Conservation (phyloP, 1,284 basidiomycete genomes). For the Tylopilus sp. region DNA sequence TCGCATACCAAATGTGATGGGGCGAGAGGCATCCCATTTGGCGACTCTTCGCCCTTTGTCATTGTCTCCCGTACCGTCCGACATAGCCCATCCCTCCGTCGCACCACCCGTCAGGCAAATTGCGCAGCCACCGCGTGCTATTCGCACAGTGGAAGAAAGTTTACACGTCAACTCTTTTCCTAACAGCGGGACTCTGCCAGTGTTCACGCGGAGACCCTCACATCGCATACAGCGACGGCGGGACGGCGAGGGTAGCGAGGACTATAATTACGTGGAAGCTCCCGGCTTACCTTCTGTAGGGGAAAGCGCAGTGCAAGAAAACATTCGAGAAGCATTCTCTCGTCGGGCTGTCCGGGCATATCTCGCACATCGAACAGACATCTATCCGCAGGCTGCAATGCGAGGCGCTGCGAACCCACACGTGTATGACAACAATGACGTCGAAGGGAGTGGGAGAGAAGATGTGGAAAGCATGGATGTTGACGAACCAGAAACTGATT, state of each 20-base stretch:
- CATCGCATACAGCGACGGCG: slow-evolving; percentile 27
- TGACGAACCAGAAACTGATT: slow-evolving; percentile 44
- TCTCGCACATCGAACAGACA: slow-evolving; percentile 25
- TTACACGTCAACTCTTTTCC: slow-evolving; percentile 43
- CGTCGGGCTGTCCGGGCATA: slow-evolving; percentile 43
- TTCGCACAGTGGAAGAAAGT: slow-evolving; percentile 53
- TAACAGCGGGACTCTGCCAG: slow-evolving; percentile 9
- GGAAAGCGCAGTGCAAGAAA: slow-evolving; percentile 56
- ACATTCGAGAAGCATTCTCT: slow-evolving; percentile 54
- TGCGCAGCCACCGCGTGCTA: slow-evolving; percentile 35
- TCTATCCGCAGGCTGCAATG: slow-evolving; percentile 18
- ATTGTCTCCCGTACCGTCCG: slow-evolving; percentile 14
- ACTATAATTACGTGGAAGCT: slow-evolving; percentile 38
- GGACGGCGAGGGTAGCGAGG: slow-evolving; percentile 35
- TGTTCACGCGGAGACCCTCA: slow-evolving; percentile 17
- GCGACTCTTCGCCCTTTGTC: slow-evolving; percentile 18
- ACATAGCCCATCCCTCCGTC: slow-evolving; percentile 8
- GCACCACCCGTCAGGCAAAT: slow-evolving; percentile 13
- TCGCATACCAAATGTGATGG: slow-evolving; percentile 47
- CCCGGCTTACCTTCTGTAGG: slow-evolving; percentile 55
- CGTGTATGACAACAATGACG: slow-evolving; percentile 19
- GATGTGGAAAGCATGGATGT: slow-evolving; percentile 37
- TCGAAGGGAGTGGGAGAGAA: slow-evolving; percentile 22
- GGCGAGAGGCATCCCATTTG: slow-evolving; percentile 22
- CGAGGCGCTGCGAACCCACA: slow-evolving; percentile 18